Percentiles rank a stretch among this genome's conserved stretches.
Conservation (phyloP, 139 green algal species). For the Micractinium sp. region DNA sequence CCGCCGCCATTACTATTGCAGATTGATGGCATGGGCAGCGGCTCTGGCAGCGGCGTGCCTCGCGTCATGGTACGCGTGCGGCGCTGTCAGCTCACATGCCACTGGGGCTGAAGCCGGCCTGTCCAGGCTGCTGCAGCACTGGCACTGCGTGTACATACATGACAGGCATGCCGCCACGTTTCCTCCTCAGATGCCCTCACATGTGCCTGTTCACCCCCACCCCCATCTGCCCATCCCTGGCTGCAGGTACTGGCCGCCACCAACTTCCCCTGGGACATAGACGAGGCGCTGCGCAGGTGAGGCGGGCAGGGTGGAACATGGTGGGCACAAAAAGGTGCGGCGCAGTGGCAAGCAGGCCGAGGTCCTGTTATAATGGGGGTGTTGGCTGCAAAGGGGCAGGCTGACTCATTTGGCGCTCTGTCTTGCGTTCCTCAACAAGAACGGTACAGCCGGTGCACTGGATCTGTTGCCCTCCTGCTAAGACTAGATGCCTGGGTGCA, state of each 20-base stretch:
- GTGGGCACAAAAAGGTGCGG: not conserved
- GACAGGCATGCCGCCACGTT: no score
- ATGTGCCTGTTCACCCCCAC: no score
- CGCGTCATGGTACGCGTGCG: conserved; percentile 75
- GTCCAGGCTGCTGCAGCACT: no score
- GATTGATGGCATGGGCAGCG: conserved; percentile 54
- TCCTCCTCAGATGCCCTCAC: no score
- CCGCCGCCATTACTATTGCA: not conserved
- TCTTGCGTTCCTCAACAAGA: not conserved
- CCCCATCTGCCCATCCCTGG: no score
- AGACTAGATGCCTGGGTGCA: no score
- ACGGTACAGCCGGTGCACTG: not conserved
- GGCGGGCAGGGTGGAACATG: not conserved
- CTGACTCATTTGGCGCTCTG: not conserved
- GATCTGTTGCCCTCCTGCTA: no score
- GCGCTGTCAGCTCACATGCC: no score
- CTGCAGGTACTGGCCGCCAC: conserved; percentile 86
- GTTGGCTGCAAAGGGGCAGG: not conserved
- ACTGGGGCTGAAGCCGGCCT: no score
- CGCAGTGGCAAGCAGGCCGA: not conserved
- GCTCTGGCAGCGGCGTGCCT: conserved; percentile 22
- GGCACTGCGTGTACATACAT: no score
- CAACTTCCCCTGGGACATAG: conserved; percentile 97
- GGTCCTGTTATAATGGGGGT: not conserved
- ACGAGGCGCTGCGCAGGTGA: conserved; percentile 84